phyloP scores from a whole-genome alignment of 1,284 basidiomycete genomes.

The Clitocybe nebularis region DNA sequence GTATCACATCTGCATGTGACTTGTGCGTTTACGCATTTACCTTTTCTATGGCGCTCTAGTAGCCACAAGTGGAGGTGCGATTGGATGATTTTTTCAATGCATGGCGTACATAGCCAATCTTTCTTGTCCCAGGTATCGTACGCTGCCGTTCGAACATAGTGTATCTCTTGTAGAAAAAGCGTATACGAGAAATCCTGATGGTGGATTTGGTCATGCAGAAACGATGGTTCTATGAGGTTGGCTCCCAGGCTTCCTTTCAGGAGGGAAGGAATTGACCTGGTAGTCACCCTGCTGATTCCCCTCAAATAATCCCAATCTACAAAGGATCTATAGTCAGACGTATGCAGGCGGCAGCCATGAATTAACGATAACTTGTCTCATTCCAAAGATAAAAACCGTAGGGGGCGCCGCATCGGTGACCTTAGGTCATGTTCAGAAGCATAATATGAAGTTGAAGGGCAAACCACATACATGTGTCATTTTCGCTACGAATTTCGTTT shows the following conservation, averaged over 20 bases:
- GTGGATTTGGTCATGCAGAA: background rate
- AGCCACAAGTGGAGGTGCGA: conserved; percentile 29
- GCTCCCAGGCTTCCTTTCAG: conserved; percentile 14
- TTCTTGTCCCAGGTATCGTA: conserved; percentile 28
- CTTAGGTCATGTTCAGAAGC: conserved; percentile 15
- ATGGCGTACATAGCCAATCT: conserved; percentile 29
- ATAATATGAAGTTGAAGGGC: background rate
- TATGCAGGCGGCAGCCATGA: too few relatives aligned
- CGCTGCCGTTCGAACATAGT: conserved; percentile 21
- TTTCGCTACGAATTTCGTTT: conserved; percentile 20
- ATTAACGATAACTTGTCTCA: conserved; percentile 21
- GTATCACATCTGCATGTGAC: background rate
- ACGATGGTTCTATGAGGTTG: conserved; percentile 8
- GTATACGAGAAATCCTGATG: conserved; percentile 12
- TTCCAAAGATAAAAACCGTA: conserved; percentile 27
- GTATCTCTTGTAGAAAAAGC: conserved; percentile 23
- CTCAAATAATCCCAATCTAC: conserved; percentile 22
- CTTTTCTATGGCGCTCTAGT: conserved; percentile 17
- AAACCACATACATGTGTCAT: conserved; percentile 25
- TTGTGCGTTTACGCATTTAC: conserved; percentile 8
- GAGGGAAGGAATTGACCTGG: background rate
- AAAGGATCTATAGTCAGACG: too few relatives aligned
- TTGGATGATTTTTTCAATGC: conserved; percentile 24
- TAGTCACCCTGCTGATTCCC: conserved; percentile 7
- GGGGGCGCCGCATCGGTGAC: conserved; percentile 15